phyloP scores from a whole-genome alignment of 2,329 filamentous ascomycete species.

The Xylaria sp. region DNA sequence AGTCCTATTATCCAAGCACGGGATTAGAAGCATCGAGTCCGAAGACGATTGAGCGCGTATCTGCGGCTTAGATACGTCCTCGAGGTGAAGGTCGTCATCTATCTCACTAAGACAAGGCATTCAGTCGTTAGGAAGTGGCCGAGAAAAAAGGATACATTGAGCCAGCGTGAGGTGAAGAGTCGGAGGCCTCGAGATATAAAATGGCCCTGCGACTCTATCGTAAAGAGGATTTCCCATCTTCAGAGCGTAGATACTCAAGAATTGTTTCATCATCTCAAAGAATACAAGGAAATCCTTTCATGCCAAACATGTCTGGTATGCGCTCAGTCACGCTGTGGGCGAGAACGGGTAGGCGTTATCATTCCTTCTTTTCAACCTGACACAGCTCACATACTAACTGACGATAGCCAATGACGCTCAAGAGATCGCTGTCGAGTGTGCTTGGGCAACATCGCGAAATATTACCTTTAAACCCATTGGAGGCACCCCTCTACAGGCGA shows the following conservation, averaged over 20 bases:
- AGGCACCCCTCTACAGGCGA: slow-evolving; percentile 35
- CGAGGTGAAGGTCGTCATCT: background rate
- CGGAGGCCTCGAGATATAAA: slow-evolving; percentile 20
- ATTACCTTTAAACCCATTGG: slow-evolving; percentile 11
- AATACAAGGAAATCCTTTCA: background rate
- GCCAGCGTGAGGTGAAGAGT: background rate
- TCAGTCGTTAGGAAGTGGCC: background rate
- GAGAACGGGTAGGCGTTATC: slow-evolving; percentile 23
- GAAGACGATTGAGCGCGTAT: background rate
- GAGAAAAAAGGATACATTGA: background rate
- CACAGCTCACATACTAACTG: background rate
- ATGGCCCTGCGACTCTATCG: background rate
- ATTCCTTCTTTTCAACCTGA: background rate
- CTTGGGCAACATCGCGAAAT: slow-evolving; percentile 31
- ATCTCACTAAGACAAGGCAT: slow-evolving; percentile 15
- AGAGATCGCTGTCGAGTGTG: slow-evolving; percentile 34
- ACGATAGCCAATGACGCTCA: slow-evolving; percentile 22
- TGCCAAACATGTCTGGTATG: slow-evolving; percentile 23
- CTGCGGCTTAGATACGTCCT: slow-evolving; percentile 1
- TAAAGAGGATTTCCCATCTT: background rate
- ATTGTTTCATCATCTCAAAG: background rate
- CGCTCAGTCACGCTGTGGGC: slow-evolving; percentile 20
- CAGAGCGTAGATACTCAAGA: background rate
- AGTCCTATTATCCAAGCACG: background rate
- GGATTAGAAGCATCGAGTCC: background rate